Conservation (phyloP, 2,329 filamentous ascomycete genomes). For the Lasiodiplodia hormozganensis region DNA sequence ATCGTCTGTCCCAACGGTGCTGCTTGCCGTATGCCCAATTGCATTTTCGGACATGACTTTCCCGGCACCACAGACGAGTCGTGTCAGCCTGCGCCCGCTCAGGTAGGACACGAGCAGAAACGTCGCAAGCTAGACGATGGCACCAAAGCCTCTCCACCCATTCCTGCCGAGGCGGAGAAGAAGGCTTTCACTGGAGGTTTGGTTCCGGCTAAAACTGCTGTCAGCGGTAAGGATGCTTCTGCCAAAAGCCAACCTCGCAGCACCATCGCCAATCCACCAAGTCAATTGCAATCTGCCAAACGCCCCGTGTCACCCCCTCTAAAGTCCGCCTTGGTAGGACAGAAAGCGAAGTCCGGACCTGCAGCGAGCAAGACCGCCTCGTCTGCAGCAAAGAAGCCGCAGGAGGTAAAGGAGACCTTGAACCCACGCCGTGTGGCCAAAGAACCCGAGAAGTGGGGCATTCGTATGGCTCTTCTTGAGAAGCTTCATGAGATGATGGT, state of each 20-base stretch:
- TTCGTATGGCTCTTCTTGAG: conserved; percentile 54
- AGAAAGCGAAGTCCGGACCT: conserved; percentile 5
- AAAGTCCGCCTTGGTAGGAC: conserved; percentile 29
- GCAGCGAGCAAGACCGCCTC: conserved; percentile 30
- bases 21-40: conserved; percentile 60
- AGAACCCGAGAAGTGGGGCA: conserved; percentile 50
- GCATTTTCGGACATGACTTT: conserved; percentile 64
- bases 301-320: conserved; percentile 32
- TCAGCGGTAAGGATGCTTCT: not conserved
- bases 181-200: conserved; percentile 38
- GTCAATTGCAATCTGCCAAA: conserved; percentile 36
- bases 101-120: conserved; percentile 13
- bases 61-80: conserved; percentile 16
- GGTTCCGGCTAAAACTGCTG: conserved; percentile 29
- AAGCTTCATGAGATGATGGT: conserved; percentile 70
- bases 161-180: conserved; percentile 2
- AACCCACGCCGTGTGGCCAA: conserved; percentile 71
- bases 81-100: not conserved
- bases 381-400: conserved; percentile 6
- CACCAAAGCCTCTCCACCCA: conserved; percentile 6
- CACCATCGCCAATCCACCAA: not conserved
- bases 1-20: conserved; percentile 58
- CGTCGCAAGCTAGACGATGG: conserved; percentile 37
- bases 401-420: conserved; percentile 54
- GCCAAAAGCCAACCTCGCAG: not conserved